phyloP scores from a whole-genome alignment of 2,329 filamentous ascomycete genomes.

The Diaporthe ampelina region DNA sequence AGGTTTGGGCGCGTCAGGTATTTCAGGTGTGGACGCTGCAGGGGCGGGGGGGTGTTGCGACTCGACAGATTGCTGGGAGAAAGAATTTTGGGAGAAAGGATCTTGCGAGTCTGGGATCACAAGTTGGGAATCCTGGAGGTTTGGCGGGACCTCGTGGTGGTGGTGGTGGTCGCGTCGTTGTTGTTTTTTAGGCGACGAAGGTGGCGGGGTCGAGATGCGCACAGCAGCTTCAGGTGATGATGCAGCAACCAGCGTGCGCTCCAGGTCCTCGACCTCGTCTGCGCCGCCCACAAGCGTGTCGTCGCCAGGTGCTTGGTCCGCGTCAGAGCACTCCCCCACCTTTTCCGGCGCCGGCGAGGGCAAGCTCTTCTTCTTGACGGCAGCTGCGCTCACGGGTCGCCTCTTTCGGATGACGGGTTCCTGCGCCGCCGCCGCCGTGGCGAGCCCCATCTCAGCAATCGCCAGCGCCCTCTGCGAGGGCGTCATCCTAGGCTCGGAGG shows the following conservation, averaged over 20 bases:
- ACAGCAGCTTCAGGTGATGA: neutral
- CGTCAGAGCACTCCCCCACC: neutral
- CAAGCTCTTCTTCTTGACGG: neutral
- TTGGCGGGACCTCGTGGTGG: neutral
- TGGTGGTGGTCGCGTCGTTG: neutral
- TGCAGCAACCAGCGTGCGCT: neutral
- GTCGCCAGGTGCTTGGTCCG: neutral
- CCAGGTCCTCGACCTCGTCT: neutral
- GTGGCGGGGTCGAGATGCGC: neutral
- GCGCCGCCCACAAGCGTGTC: neutral
- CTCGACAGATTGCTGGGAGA: conserved; percentile 5
- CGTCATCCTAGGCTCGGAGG: conserved; percentile 26
- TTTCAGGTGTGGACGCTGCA: neutral
- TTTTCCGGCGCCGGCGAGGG: conserved; percentile 14
- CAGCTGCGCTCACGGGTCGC: neutral
- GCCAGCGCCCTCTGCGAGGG: conserved; percentile 34
- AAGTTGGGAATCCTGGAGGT: conserved; percentile 16
- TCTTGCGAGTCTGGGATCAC: conserved; percentile 31
- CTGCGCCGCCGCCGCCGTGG: neutral
- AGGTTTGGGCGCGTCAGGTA: neutral
- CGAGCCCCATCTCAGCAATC: conserved; percentile 5
- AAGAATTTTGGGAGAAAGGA: neutral
- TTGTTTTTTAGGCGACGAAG: neutral
- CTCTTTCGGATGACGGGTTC: neutral
- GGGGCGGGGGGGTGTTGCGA: neutral